Evolutionary conservation across 2,329 filamentous ascomycete genomes (phyloP), one percentile per base, ranked within the genome.

Genomic region (Domatiomyces catenatus): DNA sequence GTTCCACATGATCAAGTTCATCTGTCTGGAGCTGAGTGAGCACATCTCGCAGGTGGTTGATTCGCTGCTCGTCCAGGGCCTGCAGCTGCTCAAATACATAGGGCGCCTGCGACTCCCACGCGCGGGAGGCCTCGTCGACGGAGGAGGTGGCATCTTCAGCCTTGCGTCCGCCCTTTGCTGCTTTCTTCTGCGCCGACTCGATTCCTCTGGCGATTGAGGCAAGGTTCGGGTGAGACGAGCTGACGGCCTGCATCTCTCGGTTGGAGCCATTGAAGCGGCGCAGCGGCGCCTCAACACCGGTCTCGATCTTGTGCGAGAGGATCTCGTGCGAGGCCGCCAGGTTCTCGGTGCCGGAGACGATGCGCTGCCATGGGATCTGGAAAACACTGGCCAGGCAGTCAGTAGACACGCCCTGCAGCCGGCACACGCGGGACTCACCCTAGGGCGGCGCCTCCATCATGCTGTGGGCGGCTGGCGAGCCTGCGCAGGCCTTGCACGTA

Each of bases 51-150:
- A 98, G 74, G 62, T 93, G 84, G 66, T 95, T 94, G 58, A 93
- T 73, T 50, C 92, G 80, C 59, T 79, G 82, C 70, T 98, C 92
- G 63, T 98, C 92, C 28, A 93, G 72, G 5, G 86, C 83, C 65
- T 98, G 92, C 22, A 98, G 77, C 54, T 83, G 84, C 68, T 98
- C 92, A 63, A 94, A 95, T 54, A 95, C 84, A 67, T 86, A 96
- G 1, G 92, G 92, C 12, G 92, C 87, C 66, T 94, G 88, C 0
- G 87, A 88, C 50, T 94, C 83, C 92, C 92, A 98, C 64, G 94
- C 84, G 57, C 83, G 77, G 44, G 75, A 79, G n/a, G 87, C 83
- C 53, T 80, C 80, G 56, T 94, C 85, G 44, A 93, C 77, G 56
- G 81, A 82, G 17, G 79, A 72, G 8, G 79, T 75, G 66, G 92